Percentiles rank a stretch among this genome's conserved stretches.
Evolutionary conservation across 1,284 basidiomycete genomes (phyloP).

Genomic region (Austropuccinia psidii): DNA sequence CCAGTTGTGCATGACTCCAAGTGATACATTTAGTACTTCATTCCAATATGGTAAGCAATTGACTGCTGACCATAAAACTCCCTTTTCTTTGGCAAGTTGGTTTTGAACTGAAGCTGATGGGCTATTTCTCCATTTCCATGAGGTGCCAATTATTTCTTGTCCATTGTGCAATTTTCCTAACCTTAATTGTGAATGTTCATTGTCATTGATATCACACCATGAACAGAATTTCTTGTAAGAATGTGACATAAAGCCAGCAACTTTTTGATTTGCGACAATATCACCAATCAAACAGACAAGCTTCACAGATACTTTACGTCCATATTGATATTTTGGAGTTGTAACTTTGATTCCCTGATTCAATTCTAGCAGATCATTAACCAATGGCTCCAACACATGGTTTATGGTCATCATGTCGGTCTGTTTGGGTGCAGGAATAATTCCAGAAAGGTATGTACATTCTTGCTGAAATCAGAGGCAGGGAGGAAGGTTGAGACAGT

Average conservation of each 20-base stretch:
- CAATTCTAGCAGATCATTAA: neutral
- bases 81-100: neutral
- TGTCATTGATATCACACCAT: neutral
- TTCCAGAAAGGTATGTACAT: neutral
- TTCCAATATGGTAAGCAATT: neutral
- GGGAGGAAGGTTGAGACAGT: neutral
- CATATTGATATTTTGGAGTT: neutral
- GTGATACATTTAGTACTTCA: neutral
- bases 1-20: constrained; percentile 15
- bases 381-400: neutral
- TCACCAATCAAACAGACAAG: neutral
- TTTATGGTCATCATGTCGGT: neutral
- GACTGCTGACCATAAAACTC: neutral
- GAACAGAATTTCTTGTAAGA: neutral
- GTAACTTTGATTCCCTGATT: neutral
- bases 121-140: neutral
- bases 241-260: neutral
- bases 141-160: neutral
- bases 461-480: neutral
- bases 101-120: neutral
- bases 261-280: neutral
- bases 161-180: neutral
- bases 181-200: neutral
- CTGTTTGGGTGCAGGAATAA: neutral
- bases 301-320: neutral